Base-by-base conservation (phyloP, 139 green algal genomes). In the Nannochloris sp. region DNA sequence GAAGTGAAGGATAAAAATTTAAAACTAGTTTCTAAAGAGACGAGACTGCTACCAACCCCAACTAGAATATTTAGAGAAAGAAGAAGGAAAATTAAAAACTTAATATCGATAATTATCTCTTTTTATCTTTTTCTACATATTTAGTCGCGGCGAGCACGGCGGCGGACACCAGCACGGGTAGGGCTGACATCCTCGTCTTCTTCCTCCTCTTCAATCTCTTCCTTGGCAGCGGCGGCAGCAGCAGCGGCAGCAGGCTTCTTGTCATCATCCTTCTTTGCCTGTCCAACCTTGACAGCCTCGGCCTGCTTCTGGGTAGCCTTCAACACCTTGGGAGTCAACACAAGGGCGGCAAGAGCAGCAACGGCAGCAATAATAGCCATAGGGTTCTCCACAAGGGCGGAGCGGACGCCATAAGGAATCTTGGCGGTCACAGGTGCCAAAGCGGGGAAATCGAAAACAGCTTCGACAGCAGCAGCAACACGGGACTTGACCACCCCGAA, bases 121-220 rank as follows among this genome's bases (percentile, higher is more conserved):
- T n/a, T n/a, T n/a, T n/a, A n/a, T n/a, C n/a, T n/a, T n/a, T n/a
- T n/a, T n/a, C n/a, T 58, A 30, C 48, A 58, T 29, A n/a, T 38
- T 71, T 60, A 75, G 53, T 70, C 69, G 61, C 69, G 61, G 63
- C 69, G 69, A 6, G 62, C 62, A 34, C 70, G 54, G 35, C 66
- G 70, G 39, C 58, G 61, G 19, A 46, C 53, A 36, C 59, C 63
- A n/a, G n/a, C n/a, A n/a, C 44, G 39, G 33, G 61, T 54, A 23
- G 38, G 38, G n/a, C 23, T 36, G 45, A 35, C 42, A 6, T 23
- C 30, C 61, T 68, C 32, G 23, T 64, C 56, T 63, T 70, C 62
- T 23, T 70, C 62, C n/a, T 70, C 62, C 62, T 70, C 62, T 44
- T 70, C 63, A 6, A 64, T 45, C 27, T 64, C 47, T 4, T 58